phyloP scores from a whole-genome alignment of 2,329 filamentous ascomycete species.

The Tothia fuscella region DNA sequence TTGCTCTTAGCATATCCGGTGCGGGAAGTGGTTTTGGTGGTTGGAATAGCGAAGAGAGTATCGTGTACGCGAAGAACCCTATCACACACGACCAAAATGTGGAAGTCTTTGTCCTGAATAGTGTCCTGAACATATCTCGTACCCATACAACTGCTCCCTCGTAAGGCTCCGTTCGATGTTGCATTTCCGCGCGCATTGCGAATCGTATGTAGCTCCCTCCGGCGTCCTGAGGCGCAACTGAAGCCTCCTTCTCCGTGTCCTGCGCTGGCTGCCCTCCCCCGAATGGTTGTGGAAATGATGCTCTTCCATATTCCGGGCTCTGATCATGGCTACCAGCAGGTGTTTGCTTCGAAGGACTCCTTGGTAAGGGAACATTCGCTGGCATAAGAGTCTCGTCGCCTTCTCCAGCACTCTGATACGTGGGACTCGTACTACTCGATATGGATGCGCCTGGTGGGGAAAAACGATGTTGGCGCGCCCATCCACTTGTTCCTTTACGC shows the following conservation, averaged over 20 bases:
- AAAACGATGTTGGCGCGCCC: conserved; percentile 29
- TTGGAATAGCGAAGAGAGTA: conserved; percentile 54
- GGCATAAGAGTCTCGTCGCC: conserved; percentile 37
- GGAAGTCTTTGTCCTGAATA: conserved; percentile 60
- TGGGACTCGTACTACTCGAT: conserved; percentile 47
- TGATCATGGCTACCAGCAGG: conserved; percentile 38
- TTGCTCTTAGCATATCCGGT: conserved; percentile 82
- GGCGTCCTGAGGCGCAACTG: conserved; percentile 18
- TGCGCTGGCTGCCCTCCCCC: conserved; percentile 8
- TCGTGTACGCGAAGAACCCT: conserved; percentile 51
- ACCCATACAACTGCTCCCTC: conserved; percentile 58
- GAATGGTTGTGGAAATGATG: conserved; percentile 16
- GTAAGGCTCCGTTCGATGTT: conserved; percentile 75
- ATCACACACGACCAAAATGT: conserved; percentile 50
- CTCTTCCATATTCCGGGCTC: conserved; percentile 23
- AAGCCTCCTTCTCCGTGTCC: conserved; percentile 3
- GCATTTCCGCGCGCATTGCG: conserved; percentile 74
- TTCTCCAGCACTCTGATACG: conserved; percentile 45
- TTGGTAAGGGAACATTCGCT: conserved; percentile 48
- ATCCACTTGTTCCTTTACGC: conserved; percentile 46
- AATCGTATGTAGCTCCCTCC: conserved; percentile 64
- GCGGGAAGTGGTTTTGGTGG: conserved; percentile 56
- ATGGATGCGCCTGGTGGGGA: conserved; percentile 19
- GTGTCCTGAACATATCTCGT: conserved; percentile 44
- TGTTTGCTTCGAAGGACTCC: conserved; percentile 45